Evolutionary conservation across 805 yeast genomes (phyloP).

Genomic region (Lachancea sp.): DNA sequence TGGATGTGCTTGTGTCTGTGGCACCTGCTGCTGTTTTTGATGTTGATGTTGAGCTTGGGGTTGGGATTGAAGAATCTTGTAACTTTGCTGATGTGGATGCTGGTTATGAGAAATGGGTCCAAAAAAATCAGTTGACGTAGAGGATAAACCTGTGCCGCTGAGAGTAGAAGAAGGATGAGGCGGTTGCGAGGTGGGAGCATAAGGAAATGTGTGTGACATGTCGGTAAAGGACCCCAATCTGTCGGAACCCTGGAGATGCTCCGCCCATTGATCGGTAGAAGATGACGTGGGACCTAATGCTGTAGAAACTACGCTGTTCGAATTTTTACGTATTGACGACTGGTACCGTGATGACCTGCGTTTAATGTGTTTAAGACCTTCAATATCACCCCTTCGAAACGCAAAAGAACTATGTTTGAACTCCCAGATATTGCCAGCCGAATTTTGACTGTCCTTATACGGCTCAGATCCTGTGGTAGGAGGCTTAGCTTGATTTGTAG

Average conservation of each 20-base stretch:
- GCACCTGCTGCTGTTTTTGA: slow-evolving; percentile 12
- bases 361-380: slow-evolving; percentile 65
- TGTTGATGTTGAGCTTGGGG: slow-evolving; percentile 10
- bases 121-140: slow-evolving; percentile 5
- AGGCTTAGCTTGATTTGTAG: background rate
- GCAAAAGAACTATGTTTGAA: slow-evolving; percentile 76
- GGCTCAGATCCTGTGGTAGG: background rate
- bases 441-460: slow-evolving; percentile 4
- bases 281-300: slow-evolving; percentile 1
- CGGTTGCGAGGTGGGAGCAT: background rate
- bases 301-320: slow-evolving; percentile 7
- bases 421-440: slow-evolving; percentile 56
- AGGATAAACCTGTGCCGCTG: background rate
- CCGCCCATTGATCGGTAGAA: slow-evolving; percentile 3
- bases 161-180: background rate
- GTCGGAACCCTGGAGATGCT: background rate
- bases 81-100: slow-evolving; percentile 12
- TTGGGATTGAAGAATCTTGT: slow-evolving; percentile 4
- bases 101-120: slow-evolving; percentile 11
- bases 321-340: slow-evolving; percentile 17
- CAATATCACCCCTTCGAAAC: slow-evolving; percentile 77
- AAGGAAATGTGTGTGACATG: background rate
- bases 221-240: background rate
- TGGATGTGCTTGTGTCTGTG: slow-evolving; percentile 9
- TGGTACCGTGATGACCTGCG: slow-evolving; percentile 53